Evolutionary conservation across 2,329 filamentous ascomycete species (phyloP).

Genomic region (Fusarium oligoseptatum): DNA sequence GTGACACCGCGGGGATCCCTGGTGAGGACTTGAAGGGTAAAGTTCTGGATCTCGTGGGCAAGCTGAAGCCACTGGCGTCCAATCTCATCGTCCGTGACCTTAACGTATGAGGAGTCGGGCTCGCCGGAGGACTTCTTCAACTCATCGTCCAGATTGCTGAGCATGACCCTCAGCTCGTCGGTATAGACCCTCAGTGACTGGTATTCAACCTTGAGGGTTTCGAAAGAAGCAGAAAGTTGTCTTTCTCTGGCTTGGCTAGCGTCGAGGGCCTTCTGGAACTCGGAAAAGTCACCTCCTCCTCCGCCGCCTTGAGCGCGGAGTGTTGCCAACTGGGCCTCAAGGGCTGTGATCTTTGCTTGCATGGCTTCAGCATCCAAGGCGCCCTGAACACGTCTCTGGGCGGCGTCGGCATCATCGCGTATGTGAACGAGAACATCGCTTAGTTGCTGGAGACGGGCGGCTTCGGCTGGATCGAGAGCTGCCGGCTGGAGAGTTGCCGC

Average conservation of each 20-base stretch:
- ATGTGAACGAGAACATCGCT: neutral
- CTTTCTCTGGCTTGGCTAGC: neutral
- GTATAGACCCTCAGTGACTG: neutral
- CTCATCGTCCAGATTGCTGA: neutral
- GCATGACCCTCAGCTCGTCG: neutral
- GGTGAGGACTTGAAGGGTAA: conserved; percentile 14
- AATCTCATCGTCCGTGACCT: conserved; percentile 21
- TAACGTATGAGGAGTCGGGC: neutral
- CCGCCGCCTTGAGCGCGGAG: neutral
- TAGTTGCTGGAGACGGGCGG: neutral
- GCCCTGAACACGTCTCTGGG: neutral
- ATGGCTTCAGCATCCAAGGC: neutral
- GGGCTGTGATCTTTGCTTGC: neutral
- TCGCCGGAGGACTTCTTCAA: neutral
- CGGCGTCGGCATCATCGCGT: neutral
- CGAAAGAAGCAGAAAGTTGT: neutral
- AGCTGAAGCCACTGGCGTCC: neutral
- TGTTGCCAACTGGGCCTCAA: conserved; percentile 9
- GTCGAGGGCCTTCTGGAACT: neutral
- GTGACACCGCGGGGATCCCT: neutral
- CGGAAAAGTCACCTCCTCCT: neutral
- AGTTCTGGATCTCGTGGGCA: conserved; percentile 11
- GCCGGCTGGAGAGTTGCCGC: neutral
- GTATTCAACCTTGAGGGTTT: neutral
- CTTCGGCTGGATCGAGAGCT: neutral